Evolutionary conservation across 441 rosid genomes (phyloP).

Genomic region (Gossypium gossypioides): DNA sequence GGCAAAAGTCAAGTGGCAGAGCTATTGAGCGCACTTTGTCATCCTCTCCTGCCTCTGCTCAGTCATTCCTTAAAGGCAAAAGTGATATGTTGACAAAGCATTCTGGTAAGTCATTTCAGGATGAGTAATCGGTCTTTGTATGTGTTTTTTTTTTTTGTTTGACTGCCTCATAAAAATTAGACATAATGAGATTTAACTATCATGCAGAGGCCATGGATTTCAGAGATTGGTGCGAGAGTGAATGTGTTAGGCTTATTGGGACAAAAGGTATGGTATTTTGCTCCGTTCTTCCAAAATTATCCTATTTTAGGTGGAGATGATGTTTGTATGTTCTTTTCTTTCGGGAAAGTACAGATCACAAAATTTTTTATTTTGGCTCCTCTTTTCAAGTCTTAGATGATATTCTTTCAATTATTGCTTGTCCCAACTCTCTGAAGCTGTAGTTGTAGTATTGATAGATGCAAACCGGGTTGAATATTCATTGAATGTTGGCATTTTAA

Average conservation of each 20-base stretch:
- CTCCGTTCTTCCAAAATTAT: neutral
- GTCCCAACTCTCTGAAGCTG: neutral
- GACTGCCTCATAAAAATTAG: neutral
- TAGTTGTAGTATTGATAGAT: neutral
- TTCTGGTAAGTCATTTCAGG: conserved; percentile 39
- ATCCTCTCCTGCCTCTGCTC: conserved; percentile 48
- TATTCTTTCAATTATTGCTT: neutral
- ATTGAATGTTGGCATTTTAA: neutral
- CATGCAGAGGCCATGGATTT: conserved; percentile 81
- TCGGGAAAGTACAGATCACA: no score
- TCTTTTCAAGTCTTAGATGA: neutral
- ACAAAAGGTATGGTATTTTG: conserved; percentile 48
- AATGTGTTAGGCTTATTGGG: conserved; percentile 80
- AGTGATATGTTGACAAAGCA: conserved; percentile 46
- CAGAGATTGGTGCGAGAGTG: conserved; percentile 87
- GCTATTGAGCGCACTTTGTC: conserved; percentile 38
- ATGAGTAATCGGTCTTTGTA: neutral
- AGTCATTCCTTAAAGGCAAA: conserved; percentile 53
- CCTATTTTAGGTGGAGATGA: neutral
- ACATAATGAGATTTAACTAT: conserved; percentile 14
- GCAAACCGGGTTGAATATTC: neutral
- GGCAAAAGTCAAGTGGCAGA: conserved; percentile 64
- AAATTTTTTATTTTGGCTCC: neutral
- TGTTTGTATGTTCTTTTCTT: neutral
- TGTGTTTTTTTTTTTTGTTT: neutral